A percentile compares a stretch with the other conserved stretches of the same genome.
Evolutionary conservation across 2,329 filamentous ascomycete species (phyloP).

Genomic region (Harringtonia aguacate): DNA sequence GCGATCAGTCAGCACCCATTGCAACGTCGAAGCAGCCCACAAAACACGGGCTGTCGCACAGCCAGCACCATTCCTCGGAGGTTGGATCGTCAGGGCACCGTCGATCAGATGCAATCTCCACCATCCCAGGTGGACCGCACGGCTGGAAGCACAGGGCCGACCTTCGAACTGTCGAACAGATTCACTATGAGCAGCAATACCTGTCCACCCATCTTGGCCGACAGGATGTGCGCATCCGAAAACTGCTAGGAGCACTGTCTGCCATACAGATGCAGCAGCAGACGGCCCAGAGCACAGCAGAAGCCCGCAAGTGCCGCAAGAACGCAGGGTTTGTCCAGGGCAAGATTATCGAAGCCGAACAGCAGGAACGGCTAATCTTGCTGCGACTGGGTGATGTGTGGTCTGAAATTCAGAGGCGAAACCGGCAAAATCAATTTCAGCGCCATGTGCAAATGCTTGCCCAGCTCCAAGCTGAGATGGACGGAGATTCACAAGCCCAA

Average conservation of each 20-base stretch:
- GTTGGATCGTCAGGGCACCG: not conserved
- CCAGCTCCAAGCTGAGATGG: too few relatives aligned
- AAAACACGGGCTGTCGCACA: too few relatives aligned
- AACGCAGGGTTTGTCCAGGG: slow-evolving; percentile 28
- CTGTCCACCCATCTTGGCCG: slow-evolving; percentile 29
- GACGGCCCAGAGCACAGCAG: slow-evolving; percentile 5
- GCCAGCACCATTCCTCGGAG: too few relatives aligned
- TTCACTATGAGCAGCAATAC: slow-evolving; percentile 35
- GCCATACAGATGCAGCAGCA: slow-evolving; percentile 20
- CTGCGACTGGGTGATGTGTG: slow-evolving; percentile 36
- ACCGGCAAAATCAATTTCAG: slow-evolving; percentile 25
- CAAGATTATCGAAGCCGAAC: slow-evolving; percentile 31
- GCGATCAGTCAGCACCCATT: too few relatives aligned
- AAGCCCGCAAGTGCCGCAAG: slow-evolving; percentile 25
- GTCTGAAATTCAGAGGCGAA: slow-evolving; percentile 34
- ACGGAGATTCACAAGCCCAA: too few relatives aligned
- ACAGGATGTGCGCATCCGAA: slow-evolving; percentile 25
- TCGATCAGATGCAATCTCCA: not conserved
- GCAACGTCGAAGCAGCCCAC: too few relatives aligned
- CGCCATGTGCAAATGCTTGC: slow-evolving; percentile 9
- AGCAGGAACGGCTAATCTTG: slow-evolving; percentile 35
- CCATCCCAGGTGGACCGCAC: not conserved
- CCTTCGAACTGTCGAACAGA: slow-evolving; percentile 28
- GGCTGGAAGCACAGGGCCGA: slow-evolving; percentile 7
- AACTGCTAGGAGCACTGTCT: slow-evolving; percentile 28